Percentiles rank a stretch among this genome's conserved stretches.
Conservation (phyloP, 352 stramenopile genomes). For the Peronospora destructor region DNA sequence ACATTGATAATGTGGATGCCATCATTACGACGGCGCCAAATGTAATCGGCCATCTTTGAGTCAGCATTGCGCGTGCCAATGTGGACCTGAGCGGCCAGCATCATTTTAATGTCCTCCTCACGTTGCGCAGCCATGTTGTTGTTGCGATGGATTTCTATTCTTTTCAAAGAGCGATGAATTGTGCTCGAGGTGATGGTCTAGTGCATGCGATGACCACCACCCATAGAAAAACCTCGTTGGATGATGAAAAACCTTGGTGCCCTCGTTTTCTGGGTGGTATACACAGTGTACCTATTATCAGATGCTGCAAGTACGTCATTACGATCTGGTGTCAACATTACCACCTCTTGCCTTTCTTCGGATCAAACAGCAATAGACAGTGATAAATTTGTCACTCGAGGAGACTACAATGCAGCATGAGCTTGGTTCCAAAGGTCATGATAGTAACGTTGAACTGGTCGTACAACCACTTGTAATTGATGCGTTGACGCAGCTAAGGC, state of each 20-base stretch:
- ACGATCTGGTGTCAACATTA: constrained; percentile 19
- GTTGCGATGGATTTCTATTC: constrained; percentile 47
- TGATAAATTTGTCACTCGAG: background rate
- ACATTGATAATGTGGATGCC: constrained; percentile 99
- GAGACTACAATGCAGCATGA: no score
- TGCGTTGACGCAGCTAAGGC: constrained; percentile 18
- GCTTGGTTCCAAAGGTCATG: no score
- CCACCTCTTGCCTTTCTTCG: constrained; percentile 6
- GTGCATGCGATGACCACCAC: constrained; percentile 21
- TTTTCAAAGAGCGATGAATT: constrained; percentile 46
- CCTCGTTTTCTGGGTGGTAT: constrained; percentile 2
- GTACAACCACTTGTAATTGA: constrained; percentile 5
- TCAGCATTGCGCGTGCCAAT: constrained; percentile 99
- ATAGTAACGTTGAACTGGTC: no score
- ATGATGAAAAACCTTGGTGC: background rate
- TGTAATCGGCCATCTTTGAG: constrained; percentile 98
- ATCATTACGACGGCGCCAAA: constrained; percentile 98
- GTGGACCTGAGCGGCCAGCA: constrained; percentile 99
- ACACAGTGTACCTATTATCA: constrained; percentile 25
- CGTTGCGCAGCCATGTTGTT: constrained; percentile 78
- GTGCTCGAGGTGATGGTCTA: constrained; percentile 5
- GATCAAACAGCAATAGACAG: background rate
- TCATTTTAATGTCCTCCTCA: constrained; percentile 99
- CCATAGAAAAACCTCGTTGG: constrained; percentile 12
- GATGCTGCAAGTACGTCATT: constrained; percentile 8